phyloP scores from a whole-genome alignment of 352 stramenopile genomes.

The Pythium sp. region DNA sequence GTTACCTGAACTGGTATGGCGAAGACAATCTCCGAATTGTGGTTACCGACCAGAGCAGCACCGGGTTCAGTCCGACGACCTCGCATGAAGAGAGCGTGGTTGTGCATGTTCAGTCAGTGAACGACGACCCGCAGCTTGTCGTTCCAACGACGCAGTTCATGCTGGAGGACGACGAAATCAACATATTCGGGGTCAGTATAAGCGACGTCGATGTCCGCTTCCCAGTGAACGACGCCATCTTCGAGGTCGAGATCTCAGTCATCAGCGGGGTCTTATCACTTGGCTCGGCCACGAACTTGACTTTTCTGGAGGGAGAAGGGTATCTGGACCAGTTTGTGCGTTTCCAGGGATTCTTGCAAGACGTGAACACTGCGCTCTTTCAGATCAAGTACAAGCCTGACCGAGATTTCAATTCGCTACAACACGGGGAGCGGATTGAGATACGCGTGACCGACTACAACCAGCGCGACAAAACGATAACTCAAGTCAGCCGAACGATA shows the following conservation, averaged over 20 bases:
- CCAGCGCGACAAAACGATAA: constrained; percentile 41
- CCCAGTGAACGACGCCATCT: constrained; percentile 32
- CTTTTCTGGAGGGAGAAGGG: constrained; percentile 54
- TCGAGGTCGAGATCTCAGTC: constrained; percentile 58
- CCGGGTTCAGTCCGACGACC: constrained; percentile 40
- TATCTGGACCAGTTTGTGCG: constrained; percentile 46
- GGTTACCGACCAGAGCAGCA: constrained; percentile 64
- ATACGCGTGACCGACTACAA: constrained; percentile 63
- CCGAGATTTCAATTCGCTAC: constrained; percentile 66
- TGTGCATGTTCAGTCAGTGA: constrained; percentile 52
- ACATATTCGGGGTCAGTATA: constrained; percentile 64
- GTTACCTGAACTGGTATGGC: constrained; percentile 76
- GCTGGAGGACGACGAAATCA: constrained; percentile 57
- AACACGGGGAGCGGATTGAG: constrained; percentile 56
- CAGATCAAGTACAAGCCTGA: constrained; percentile 71
- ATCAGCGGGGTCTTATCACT: constrained; percentile 52
- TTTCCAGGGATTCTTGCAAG: constrained; percentile 47
- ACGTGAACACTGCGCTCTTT: constrained; percentile 70
- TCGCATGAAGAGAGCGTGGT: constrained; percentile 34
- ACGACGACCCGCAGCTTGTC: constrained; percentile 52
- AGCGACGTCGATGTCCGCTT: constrained; percentile 52
- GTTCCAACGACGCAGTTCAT: constrained; percentile 50
- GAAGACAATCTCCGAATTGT: constrained; percentile 50
- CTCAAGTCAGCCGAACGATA: constrained; percentile 40
- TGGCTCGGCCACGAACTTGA: constrained; percentile 21